A percentile compares a stretch with the other conserved stretches of the same genome.
phyloP scores from a whole-genome alignment of 306 rosid species.

The Ceratonia siliqua region DNA sequence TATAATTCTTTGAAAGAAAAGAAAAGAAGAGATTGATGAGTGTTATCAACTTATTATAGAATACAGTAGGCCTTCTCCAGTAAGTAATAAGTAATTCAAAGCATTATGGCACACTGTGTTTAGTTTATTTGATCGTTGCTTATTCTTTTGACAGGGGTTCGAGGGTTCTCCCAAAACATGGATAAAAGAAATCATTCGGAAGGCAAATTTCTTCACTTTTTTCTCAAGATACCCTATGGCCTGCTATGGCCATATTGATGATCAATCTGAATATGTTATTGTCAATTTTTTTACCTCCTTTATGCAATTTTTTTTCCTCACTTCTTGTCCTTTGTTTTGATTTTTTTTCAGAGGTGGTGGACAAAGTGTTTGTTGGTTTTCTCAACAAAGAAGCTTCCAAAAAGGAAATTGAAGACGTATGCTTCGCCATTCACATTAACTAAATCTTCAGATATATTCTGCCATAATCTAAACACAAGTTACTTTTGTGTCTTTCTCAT shows the following conservation, averaged over 20 bases:
- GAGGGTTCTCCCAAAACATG: constrained; percentile 1
- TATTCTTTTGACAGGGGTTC: background rate
- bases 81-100: background rate
- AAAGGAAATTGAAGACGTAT: constrained; percentile 83
- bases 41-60: background rate
- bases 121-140: background rate
- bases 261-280: constrained; percentile 20
- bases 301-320: background rate
- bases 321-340: constrained; percentile 32
- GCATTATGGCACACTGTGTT: background rate
- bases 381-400: constrained; percentile 58
- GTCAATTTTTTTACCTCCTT: background rate
- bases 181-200: background rate
- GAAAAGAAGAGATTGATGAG: background rate
- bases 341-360: constrained; percentile 51
- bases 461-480: constrained; percentile 32
- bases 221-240: background rate
- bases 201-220: background rate
- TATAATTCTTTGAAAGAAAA: background rate
- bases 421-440: constrained; percentile 32
- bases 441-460: constrained; percentile 32
- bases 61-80: background rate
- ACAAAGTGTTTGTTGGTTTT: constrained; percentile 67
- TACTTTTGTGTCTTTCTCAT: constrained; percentile 22
- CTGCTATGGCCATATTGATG: background rate